Conservation (phyloP, 441 rosid genomes). For the Melastoma candidum region DNA sequence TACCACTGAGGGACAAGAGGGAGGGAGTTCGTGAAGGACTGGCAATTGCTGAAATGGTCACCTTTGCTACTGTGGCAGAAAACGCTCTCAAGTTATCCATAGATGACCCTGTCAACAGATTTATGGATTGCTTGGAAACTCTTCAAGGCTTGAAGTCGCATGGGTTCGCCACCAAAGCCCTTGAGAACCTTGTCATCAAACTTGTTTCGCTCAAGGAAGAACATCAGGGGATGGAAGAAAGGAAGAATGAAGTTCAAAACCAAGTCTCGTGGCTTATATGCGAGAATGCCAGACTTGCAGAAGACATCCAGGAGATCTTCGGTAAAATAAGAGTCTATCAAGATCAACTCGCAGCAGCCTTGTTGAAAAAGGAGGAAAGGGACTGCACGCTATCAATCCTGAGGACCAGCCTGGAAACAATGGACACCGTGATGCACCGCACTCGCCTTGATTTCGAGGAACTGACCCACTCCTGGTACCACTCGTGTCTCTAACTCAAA, state of each 20-base stretch:
- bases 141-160: conserved; percentile 8
- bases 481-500: too few species aligned
- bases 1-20: conserved; percentile 3
- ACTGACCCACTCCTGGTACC: too few species aligned
- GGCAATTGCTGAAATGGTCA: conserved; percentile 13
- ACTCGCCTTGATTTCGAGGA: too few species aligned
- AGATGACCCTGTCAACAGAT: conserved; percentile 5
- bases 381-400: background rate
- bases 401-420: conserved; percentile 7
- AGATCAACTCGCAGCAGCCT: background rate
- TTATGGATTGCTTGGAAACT: conserved; percentile 7
- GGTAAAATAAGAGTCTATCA: background rate
- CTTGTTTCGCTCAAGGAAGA: conserved; percentile 3
- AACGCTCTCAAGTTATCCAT: conserved; percentile 4
- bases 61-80: conserved; percentile 6
- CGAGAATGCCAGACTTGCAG: background rate
- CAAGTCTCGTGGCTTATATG: conserved; percentile 5
- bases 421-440: background rate
- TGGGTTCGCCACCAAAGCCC: conserved; percentile 7
- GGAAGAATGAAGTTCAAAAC: background rate
- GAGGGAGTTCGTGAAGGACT: conserved; percentile 13
- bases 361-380: conserved; percentile 4
- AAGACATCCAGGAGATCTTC: background rate
- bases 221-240: conserved; percentile 4
- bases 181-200: background rate